Evolutionary conservation across 768 basidiomycete genomes (phyloP).

Genomic region (Austroboletus festivus): DNA sequence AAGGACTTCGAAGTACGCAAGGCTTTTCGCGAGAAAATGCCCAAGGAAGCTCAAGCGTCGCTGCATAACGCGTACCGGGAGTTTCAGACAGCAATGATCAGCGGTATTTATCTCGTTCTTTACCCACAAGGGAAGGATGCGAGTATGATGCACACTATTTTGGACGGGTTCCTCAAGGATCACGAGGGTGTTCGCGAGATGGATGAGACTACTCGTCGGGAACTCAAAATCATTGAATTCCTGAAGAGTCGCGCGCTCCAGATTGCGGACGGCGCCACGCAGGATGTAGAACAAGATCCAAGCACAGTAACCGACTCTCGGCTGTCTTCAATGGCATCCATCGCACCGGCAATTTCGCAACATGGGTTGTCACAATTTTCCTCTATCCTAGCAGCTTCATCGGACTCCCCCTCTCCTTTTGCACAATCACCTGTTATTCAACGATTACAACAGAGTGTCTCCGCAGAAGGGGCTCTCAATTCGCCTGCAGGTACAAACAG

Average conservation of each 20-base stretch:
- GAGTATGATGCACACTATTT: constrained; percentile 69
- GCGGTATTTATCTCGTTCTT: constrained; percentile 80
- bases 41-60: constrained; percentile 63
- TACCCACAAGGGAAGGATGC: constrained; percentile 72
- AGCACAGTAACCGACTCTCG: constrained; percentile 36
- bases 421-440: constrained; percentile 49
- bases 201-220: constrained; percentile 79
- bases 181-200: constrained; percentile 51
- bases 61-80: constrained; percentile 82
- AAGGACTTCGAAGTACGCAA: constrained; percentile 81
- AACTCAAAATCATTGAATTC: constrained; percentile 83
- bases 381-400: constrained; percentile 20
- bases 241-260: constrained; percentile 67
- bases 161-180: constrained; percentile 75
- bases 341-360: constrained; percentile 9
- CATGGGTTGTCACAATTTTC: constrained; percentile 20
- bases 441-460: constrained; percentile 50
- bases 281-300: constrained; percentile 15
- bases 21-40: constrained; percentile 58
- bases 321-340: constrained; percentile 12
- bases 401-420: constrained; percentile 21
- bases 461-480: constrained; percentile 43
- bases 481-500: constrained; percentile 70
- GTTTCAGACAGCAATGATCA: constrained; percentile 88
- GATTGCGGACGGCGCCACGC: constrained; percentile 35